Percentiles rank a stretch among this genome's conserved stretches.
Conservation (phyloP, 148 eudicot species). For the Hydrangea macrophylla region DNA sequence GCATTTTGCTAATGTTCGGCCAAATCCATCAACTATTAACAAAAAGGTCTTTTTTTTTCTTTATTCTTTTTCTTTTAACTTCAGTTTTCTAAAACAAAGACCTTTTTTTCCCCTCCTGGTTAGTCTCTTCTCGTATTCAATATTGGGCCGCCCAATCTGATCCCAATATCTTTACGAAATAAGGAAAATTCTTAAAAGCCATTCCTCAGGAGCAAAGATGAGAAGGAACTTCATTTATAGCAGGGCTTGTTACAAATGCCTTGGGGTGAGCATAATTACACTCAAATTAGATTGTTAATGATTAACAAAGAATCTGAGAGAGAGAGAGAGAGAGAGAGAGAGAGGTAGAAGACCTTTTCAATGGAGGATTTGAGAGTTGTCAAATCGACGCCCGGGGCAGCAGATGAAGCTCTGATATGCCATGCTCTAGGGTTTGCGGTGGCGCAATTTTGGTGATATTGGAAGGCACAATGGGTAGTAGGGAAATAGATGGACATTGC, state of each 20-base stretch:
- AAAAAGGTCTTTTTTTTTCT: no score
- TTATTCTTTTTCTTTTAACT: no score
- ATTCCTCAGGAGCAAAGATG: no score
- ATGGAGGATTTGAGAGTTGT: constrained; percentile 67
- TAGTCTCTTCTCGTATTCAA: no score
- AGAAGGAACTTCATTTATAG: no score
- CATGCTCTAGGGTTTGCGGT: constrained; percentile 23
- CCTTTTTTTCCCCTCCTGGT: no score
- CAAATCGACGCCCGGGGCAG: constrained; percentile 59
- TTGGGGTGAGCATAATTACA: neutral
- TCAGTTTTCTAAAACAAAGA: no score
- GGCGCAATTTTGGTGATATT: constrained; percentile 7
- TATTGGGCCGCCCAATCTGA: neutral
- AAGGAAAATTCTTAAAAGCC: neutral
- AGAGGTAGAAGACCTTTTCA: constrained; percentile 62
- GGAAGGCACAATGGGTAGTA: constrained; percentile 6
- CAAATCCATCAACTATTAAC: no score
- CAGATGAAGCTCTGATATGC: constrained; percentile 49
- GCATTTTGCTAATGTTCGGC: no score
- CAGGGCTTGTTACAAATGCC: neutral
- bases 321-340: constrained; percentile 8
- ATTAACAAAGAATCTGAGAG: neutral
- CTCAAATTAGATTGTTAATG: neutral
- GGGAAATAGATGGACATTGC: constrained; percentile 17
- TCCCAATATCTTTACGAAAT: neutral